phyloP scores from a whole-genome alignment of 768 basidiomycete species.

The Chiua virens region DNA sequence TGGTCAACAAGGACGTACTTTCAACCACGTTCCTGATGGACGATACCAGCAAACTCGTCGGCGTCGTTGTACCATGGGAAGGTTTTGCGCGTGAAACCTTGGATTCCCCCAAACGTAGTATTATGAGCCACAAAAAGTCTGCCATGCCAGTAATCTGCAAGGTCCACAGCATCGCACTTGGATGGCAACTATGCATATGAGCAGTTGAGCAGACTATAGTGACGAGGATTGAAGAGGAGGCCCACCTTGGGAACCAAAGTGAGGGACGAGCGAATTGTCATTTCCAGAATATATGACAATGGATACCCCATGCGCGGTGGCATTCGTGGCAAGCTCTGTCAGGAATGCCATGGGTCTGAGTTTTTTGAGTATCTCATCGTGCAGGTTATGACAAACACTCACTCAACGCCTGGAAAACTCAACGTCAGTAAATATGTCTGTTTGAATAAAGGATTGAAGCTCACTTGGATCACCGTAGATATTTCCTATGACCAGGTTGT shows the following conservation, averaged over 20 bases:
- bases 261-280: constrained; percentile 62
- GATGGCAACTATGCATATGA: constrained; percentile 48
- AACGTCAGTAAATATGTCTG: not conserved
- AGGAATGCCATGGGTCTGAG: constrained; percentile 61
- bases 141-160: not conserved
- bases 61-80: constrained; percentile 60
- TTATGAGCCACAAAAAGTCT: constrained; percentile 42
- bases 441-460: not conserved
- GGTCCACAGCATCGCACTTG: constrained; percentile 36
- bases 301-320: constrained; percentile 45
- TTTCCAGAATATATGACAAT: constrained; percentile 69
- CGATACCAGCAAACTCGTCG: constrained; percentile 59
- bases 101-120: constrained; percentile 76
- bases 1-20: constrained; percentile 40
- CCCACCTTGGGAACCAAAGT: constrained; percentile 61
- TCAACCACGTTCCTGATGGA: constrained; percentile 70
- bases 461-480: constrained; percentile 30
- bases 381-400: constrained; percentile 6
- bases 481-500: constrained; percentile 4
- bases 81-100: constrained; percentile 69
- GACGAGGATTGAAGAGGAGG: not conserved
- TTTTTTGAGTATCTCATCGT: not conserved
- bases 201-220: constrained; percentile 3
- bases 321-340: constrained; percentile 60
- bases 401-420: constrained; percentile 31